Percentiles rank a stretch among this genome's conserved stretches.
Evolutionary conservation across 495 filamentous ascomycete species (phyloP).

Genomic region (Beverwykella pulmonaria): DNA sequence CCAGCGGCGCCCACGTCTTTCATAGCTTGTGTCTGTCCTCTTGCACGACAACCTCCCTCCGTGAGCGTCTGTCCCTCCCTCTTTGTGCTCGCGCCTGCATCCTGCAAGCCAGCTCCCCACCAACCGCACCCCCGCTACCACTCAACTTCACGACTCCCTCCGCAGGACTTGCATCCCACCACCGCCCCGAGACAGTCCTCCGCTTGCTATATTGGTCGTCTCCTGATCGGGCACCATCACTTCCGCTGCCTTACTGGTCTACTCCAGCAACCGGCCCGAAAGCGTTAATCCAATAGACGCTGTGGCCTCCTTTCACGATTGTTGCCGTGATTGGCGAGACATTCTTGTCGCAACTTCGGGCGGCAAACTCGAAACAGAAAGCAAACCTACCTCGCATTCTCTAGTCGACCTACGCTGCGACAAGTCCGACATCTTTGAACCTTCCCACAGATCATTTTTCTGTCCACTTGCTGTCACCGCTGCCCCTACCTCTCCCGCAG

Average conservation of each 20-base stretch:
- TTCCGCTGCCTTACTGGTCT: constrained; percentile 2
- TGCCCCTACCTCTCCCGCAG: constrained; percentile 2
- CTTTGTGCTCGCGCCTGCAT: neutral
- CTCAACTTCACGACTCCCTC: neutral
- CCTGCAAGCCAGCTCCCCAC: neutral
- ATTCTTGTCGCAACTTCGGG: constrained; percentile 30
- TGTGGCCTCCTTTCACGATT: constrained; percentile 33
- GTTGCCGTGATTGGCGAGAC: constrained; percentile 36
- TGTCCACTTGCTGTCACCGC: constrained; percentile 1
- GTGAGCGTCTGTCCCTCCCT: neutral
- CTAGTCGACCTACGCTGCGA: neutral
- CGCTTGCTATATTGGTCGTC: constrained; percentile 21
- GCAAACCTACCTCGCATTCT: constrained; percentile 1
- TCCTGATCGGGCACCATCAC: constrained; percentile 16
- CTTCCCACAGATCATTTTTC: neutral
- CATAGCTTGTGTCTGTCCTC: neutral
- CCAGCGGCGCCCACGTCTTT: neutral
- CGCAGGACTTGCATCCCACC: neutral
- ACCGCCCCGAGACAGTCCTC: neutral
- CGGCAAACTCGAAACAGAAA: constrained; percentile 36
- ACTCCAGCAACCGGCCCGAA: constrained; percentile 31
- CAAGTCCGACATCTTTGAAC: neutral
- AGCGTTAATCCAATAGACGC: constrained; percentile 42
- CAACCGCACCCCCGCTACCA: constrained; percentile 15
- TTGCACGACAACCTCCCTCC: neutral